Base-by-base conservation (phyloP, 2,329 filamentous ascomycete species). In the Neoscytalidium dimidiatum region DNA sequence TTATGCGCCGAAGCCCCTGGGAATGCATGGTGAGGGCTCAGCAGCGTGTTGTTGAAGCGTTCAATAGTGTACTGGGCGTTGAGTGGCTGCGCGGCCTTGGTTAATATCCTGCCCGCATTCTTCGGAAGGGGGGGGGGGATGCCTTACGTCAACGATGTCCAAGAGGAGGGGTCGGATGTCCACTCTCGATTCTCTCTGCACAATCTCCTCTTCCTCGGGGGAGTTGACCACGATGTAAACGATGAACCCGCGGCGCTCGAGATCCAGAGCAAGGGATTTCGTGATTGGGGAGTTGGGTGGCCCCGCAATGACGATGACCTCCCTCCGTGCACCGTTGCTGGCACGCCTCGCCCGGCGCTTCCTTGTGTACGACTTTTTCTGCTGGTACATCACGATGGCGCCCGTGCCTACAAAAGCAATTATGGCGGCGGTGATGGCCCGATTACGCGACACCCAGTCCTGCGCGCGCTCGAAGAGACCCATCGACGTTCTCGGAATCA, bases 221-320 rank as follows among this genome's bases (percentile, higher is more conserved):
- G 88, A 92, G 68, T 88, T 90, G 72, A 93, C 94, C 0, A 96
- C 91, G 66, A 99, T 84, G 76, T 93, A 99, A 64, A 98, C 92
- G 67, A 98, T 91, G 76, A 96, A 98, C 4, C 95, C 95, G 68
- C 93, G 88, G 66, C 93, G 85, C 79, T 98, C 95, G 69, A 99
- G 83, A 74, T 99, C 95, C 53, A 94, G 80, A 2, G 92, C 88
- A 62, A 98, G 82, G 11, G 92, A 92, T 72, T 89, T 90, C 6
- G 92, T 94, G 73, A 97, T 84, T 17, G 94, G 91, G 71, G 96
- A 88, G 57, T 90, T 87, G 2, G 92, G 91, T 21, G 92, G 93
- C n/a, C 94, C 94, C 23, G 93, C 93, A 67, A 98, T 86, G 29
- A 98, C 91, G 41, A 90, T 84, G 62, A 98, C 94, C 77, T 99